phyloP scores from a whole-genome alignment of 805 yeast genomes.

The Tetrapisispora phaffii region DNA sequence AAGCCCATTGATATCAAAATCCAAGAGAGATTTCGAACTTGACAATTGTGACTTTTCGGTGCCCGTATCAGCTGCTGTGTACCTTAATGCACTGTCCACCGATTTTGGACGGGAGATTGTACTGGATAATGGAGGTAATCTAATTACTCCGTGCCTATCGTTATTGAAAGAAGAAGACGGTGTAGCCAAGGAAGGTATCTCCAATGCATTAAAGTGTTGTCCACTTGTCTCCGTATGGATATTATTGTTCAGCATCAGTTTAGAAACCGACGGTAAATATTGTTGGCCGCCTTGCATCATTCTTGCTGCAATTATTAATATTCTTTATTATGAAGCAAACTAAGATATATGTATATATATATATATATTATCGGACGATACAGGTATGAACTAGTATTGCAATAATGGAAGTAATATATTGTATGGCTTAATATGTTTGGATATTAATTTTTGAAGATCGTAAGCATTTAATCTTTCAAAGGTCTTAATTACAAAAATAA shows the following conservation, averaged over 20 bases:
- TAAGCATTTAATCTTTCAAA: no score
- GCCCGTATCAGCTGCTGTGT: slow-evolving; percentile 7
- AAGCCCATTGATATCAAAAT: not conserved
- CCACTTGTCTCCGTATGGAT: not conserved
- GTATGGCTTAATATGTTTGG: no score
- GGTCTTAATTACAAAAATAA: no score
- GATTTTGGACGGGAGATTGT: slow-evolving; percentile 16
- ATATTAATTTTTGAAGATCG: no score
- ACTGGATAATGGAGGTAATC: slow-evolving; percentile 21
- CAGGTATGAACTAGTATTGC: no score
- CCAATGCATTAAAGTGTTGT: not conserved
- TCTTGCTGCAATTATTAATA: no score
- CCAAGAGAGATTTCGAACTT: not conserved
- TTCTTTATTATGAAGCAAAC: no score
- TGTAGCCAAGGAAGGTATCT: not conserved
- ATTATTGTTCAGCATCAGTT: slow-evolving; percentile 1
- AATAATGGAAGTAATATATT: no score
- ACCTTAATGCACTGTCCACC: slow-evolving; percentile 21
- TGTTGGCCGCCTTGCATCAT: not conserved
- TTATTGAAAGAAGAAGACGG: not conserved
- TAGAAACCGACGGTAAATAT: not conserved
- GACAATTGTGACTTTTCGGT: not conserved
- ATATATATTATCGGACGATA: no score
- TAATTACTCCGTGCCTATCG: slow-evolving; percentile 18
- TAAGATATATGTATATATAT: no score